Percentiles rank a stretch among this genome's conserved stretches.
Evolutionary conservation across 148 eudicot species (phyloP).

Genomic region (Suaeda aralocaspica): DNA sequence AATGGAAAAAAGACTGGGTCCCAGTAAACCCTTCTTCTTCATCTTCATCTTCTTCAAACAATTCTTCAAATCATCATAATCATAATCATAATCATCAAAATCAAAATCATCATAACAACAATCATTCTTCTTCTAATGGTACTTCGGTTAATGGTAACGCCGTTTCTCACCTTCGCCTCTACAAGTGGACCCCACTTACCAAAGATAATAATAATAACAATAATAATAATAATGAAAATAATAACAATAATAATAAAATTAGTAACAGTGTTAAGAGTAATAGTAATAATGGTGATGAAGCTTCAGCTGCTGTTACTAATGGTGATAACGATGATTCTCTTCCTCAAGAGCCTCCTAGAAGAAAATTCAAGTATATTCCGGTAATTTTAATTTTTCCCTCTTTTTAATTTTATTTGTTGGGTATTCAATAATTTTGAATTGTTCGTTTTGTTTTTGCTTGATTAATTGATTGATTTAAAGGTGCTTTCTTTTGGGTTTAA

Average conservation of each 20-base stretch:
- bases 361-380: slow-evolving; percentile 78
- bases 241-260: background rate
- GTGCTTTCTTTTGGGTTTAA: background rate
- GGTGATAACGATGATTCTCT: background rate
- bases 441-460: background rate
- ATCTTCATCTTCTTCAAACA: slow-evolving; percentile 10
- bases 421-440: background rate
- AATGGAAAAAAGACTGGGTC: slow-evolving; percentile 92
- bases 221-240: background rate
- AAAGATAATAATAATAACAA: slow-evolving; percentile 27
- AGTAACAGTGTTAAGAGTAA: background rate
- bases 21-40: slow-evolving; percentile 43
- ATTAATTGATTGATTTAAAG: background rate
- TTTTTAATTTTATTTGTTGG: background rate
- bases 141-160: slow-evolving; percentile 21
- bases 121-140: slow-evolving; percentile 24
- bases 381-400: slow-evolving; percentile 31
- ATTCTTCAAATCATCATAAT: slow-evolving; percentile 13
- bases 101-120: slow-evolving; percentile 14
- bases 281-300: background rate
- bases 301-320: background rate
- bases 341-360: slow-evolving; percentile 43
- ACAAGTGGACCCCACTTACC: slow-evolving; percentile 67
- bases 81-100: slow-evolving; percentile 1
- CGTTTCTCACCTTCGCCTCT: slow-evolving; percentile 49